Percentiles rank a stretch among this genome's conserved stretches.
These are phyloP conservation scores for Chrysoporthe puriensis DNA, from an alignment of 2,329 filamentous ascomycete genomes.

Conservation along the genomic window DNA sequence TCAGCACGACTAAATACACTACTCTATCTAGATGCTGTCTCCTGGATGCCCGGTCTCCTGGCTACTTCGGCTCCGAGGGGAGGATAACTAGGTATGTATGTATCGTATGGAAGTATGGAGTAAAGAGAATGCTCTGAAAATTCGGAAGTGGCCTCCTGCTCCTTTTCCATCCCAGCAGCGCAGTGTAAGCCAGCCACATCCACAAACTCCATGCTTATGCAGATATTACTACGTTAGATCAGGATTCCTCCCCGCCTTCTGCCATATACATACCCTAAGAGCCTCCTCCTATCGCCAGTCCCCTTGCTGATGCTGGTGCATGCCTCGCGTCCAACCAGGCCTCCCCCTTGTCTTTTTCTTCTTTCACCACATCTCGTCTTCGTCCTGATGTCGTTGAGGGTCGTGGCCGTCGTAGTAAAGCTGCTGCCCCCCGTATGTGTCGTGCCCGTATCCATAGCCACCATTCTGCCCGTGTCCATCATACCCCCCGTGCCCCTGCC, in stretches of 20 bases:
- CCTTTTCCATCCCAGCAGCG: constrained; percentile 21
- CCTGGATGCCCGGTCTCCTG: neutral
- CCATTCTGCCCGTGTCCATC: constrained; percentile 23
- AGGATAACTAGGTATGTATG: constrained; percentile 5
- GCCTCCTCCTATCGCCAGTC: neutral
- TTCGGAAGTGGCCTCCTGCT: constrained; percentile 13
- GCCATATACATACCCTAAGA: neutral
- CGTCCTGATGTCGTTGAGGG: constrained; percentile 28
- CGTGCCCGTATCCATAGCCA: constrained; percentile 37
- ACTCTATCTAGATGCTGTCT: neutral
- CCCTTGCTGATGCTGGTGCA: neutral
- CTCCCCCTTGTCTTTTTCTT: neutral
- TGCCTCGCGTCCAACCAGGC: neutral
- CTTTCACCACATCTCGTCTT: constrained; percentile 35
- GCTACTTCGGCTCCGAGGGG: constrained; percentile 1
- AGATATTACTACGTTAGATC: constrained; percentile 27
- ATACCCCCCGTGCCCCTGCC: constrained; percentile 29
- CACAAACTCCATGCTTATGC: constrained; percentile 29
- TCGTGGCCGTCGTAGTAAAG: constrained; percentile 32
- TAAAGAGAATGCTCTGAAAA: constrained; percentile 14
- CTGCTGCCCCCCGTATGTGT: constrained; percentile 39
- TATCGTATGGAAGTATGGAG: constrained; percentile 20
- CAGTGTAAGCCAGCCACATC: constrained; percentile 17
- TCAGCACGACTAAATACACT: neutral
- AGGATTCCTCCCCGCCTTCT: constrained; percentile 9